These are phyloP conservation scores for Phytophthora meadii DNA, from an alignment of 352 stramenopile genomes.

Conservation along the genomic window DNA sequence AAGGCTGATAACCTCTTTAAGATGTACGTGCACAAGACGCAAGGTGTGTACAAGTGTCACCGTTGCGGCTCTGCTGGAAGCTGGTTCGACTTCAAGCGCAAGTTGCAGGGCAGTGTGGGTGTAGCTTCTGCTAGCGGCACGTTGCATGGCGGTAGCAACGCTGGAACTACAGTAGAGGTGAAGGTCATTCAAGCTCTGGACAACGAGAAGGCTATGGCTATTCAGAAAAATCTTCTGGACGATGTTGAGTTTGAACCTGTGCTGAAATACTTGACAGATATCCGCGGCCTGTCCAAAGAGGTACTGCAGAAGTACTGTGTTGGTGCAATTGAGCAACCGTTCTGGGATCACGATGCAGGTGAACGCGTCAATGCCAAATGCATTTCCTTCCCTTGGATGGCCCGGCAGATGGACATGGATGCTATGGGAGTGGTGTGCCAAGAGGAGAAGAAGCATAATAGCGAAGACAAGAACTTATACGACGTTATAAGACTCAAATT, in stretches of 20 bases:
- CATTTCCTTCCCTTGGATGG: slow-evolving; percentile 97
- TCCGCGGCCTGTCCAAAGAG: slow-evolving; percentile 68
- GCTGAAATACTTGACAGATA: slow-evolving; percentile 76
- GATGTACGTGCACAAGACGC: slow-evolving; percentile 89
- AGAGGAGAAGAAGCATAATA: slow-evolving; percentile 33
- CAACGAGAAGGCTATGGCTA: slow-evolving; percentile 85
- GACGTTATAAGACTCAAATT: slow-evolving; percentile 87
- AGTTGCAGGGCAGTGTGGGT: slow-evolving; percentile 65
- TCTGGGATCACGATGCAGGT: slow-evolving; percentile 61
- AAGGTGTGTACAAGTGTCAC: slow-evolving; percentile 92
- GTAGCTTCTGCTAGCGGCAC: slow-evolving; percentile 49
- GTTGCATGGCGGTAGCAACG: slow-evolving; percentile 40
- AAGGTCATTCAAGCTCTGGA: slow-evolving; percentile 84
- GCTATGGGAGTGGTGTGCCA: slow-evolving; percentile 83
- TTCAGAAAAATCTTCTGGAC: slow-evolving; percentile 84
- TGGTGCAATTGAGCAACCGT: slow-evolving; percentile 89
- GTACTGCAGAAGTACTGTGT: slow-evolving; percentile 91
- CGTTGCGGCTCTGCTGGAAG: slow-evolving; percentile 85
- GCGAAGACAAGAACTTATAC: slow-evolving; percentile 79
- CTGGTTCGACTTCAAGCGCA: slow-evolving; percentile 92
- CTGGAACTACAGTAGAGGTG: slow-evolving; percentile 29
- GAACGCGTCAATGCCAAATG: slow-evolving; percentile 75
- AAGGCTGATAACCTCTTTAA: slow-evolving; percentile 92
- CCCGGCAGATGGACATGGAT: slow-evolving; percentile 79
- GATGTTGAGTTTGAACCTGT: slow-evolving; percentile 67